Evolutionary conservation across 148 eudicot species (phyloP), one percentile per base, ranked within the genome.

Genomic region (Nepenthes mirabilis): DNA sequence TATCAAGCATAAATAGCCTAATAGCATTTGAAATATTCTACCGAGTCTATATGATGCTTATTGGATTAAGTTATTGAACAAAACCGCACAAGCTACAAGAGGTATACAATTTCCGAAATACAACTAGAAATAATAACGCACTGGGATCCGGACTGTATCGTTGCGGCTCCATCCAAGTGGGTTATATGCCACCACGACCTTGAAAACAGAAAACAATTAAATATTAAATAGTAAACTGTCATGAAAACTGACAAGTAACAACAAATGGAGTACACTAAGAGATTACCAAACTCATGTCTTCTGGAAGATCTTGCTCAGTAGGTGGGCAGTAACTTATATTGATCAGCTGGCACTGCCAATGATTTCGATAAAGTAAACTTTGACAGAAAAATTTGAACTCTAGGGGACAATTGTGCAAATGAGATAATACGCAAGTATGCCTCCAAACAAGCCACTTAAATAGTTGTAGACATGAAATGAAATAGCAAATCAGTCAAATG

Each of bases 131-230:
- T 11, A 45, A 45, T 45, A 49, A 66, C 83, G 75, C 63, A 90
- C 97, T 12, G 95, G 97, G 59, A 90, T 77, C 66, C 84, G 82
- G 58, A 90, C 69, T 58, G 74, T 60, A 54, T 84, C 91, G 36
- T 79, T 79, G 33, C 95, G 86, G 62, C 75, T 74, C 97, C 97
- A 90, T 74, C 95, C 95, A 70, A 90, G 95, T 11, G 95, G 76
- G 74, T 90, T 90, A 61, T 87, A 90, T 52, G 82, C 91, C 68
- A 84, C 79, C 45, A 90, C 74, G 61, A 90, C 87, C 97, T 90
- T 80, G 68, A 76, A 34, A 32, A 36, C 34, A 36, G 47, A 36
- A 65, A 52, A n/a, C 62, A 50, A 34, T 60, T 0, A 9, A 12
- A 56, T 11, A 8, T 32, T 34, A 55, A 55, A 9, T 9, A 55